phyloP scores from a whole-genome alignment of 371 early-diverging fungal genomes.

The Mortierella sp. region DNA sequence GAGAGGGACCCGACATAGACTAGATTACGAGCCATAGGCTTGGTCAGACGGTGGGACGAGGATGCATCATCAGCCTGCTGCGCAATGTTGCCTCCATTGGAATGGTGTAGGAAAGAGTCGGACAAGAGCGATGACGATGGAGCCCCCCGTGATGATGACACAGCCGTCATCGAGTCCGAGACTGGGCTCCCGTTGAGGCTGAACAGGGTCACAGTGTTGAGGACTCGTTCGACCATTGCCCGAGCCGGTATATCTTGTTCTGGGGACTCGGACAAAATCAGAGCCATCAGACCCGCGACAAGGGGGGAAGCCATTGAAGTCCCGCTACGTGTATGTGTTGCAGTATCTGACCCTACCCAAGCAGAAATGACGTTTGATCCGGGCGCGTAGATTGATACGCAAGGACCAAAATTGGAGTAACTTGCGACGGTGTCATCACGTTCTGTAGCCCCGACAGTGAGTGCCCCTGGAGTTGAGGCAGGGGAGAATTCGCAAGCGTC shows the following conservation, averaged over 20 bases:
- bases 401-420: conserved; percentile 82
- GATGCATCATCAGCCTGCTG: neutral
- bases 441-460: conserved; percentile 92
- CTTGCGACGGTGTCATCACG: conserved; percentile 73
- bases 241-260: conserved; percentile 22
- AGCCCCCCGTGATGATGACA: neutral
- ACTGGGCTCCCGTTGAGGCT: conserved; percentile 21
- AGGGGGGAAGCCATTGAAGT: conserved; percentile 91
- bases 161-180: conserved; percentile 4
- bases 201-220: conserved; percentile 29
- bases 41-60: neutral
- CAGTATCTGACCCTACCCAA: conserved; percentile 59
- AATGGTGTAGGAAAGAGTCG: conserved; percentile 9
- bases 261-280: conserved; percentile 36
- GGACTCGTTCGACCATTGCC: conserved; percentile 13
- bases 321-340: conserved; percentile 69
- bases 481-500: conserved; percentile 92
- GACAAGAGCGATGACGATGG: neutral
- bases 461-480: conserved; percentile 78
- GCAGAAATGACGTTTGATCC: conserved; percentile 84
- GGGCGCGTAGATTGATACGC: conserved; percentile 74
- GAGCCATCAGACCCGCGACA: conserved; percentile 51
- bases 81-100: conserved; percentile 13
- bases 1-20: conserved; percentile 26
- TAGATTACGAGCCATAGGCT: conserved; percentile 31